Conservation (phyloP, 129 eudicot species). For the Artemisia annua region DNA sequence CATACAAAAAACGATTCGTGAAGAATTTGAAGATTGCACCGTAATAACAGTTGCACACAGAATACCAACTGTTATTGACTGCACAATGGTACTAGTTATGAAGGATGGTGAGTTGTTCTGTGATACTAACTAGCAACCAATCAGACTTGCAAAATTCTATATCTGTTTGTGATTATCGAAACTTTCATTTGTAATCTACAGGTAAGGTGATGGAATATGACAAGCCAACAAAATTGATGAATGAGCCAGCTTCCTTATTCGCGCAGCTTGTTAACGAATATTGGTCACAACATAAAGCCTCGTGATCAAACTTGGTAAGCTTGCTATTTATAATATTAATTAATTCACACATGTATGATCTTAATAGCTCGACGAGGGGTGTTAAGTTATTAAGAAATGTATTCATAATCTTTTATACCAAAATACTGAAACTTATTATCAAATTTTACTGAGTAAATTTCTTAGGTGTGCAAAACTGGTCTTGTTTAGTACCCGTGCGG, state of each 20-base stretch:
- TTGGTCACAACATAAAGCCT: conserved; percentile 42
- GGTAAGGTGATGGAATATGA: conserved; percentile 71
- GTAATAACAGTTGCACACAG: conserved; percentile 77
- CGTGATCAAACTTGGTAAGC: conserved; percentile 13
- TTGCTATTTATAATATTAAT: conserved; percentile 5
- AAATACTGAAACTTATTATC: background rate
- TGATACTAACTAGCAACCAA: background rate
- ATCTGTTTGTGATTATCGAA: background rate
- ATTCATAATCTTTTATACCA: no score
- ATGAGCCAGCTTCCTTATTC: conserved; percentile 44
- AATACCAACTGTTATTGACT: conserved; percentile 73
- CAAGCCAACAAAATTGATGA: conserved; percentile 48
- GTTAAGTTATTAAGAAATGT: background rate
- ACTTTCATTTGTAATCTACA: conserved; percentile 16
- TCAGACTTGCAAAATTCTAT: background rate
- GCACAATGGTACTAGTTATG: conserved; percentile 64
- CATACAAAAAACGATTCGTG: conserved; percentile 50
- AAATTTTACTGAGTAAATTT: no score
- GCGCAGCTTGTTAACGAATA: conserved; percentile 64
- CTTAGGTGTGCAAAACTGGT: no score
- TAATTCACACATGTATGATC: background rate
- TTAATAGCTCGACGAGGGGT: background rate
- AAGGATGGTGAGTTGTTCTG: conserved; percentile 49
- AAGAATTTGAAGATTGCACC: conserved; percentile 58
- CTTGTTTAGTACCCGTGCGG: no score